phyloP scores from a whole-genome alignment of 345 rosid genomes.

The Euphorbia tirucalli region DNA sequence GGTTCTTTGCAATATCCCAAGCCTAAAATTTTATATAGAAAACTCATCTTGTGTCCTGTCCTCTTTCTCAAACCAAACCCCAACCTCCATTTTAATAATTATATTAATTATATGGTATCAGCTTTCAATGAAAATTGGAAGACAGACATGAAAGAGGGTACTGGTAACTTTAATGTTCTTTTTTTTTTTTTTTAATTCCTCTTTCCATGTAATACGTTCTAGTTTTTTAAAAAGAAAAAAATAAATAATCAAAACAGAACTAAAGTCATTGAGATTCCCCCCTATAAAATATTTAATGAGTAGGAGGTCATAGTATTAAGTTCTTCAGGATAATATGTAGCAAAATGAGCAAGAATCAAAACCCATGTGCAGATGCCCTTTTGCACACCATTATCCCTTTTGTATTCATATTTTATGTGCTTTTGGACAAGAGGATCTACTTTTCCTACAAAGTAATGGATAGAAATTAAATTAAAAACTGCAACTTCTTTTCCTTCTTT shows the following conservation, averaged over 20 bases:
- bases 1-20: conserved; percentile 18
- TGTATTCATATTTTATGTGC: background rate
- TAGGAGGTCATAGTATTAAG: conserved; percentile 25
- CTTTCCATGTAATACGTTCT: no score
- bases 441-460: conserved; percentile 24
- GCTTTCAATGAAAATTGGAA: no score
- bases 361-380: conserved; percentile 31
- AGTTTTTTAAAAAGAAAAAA: no score
- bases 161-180: no score
- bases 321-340: conserved; percentile 9
- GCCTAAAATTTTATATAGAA: conserved; percentile 14
- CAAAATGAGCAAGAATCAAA: conserved; percentile 13
- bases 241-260: background rate
- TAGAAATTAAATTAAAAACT: conserved; percentile 10
- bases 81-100: conserved; percentile 15
- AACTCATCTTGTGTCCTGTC: conserved; percentile 4
- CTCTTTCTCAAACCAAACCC: conserved; percentile 30
- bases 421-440: conserved; percentile 13
- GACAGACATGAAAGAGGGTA: no score
- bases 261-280: conserved; percentile 23
- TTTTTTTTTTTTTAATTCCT: no score
- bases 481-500: conserved; percentile 16
- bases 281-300: background rate
- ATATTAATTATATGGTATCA: background rate
- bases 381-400: conserved; percentile 19